Base-by-base conservation (phyloP, 768 basidiomycete species). In the Boletus subcaerulescens region DNA sequence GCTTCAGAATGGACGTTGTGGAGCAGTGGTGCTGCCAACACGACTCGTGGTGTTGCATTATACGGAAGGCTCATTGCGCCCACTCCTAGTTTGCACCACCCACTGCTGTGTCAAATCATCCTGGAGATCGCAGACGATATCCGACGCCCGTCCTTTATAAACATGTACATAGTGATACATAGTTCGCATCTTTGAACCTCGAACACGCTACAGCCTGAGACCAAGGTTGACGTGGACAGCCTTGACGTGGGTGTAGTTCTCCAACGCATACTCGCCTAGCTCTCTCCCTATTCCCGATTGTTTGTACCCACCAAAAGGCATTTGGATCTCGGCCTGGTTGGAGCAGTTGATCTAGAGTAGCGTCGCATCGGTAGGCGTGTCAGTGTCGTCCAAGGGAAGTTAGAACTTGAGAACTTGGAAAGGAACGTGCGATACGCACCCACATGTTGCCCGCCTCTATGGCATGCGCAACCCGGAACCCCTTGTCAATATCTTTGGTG, bases 401-500 rank as follows among this genome's bases (percentile, higher is more conserved):
- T n/a, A n/a, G n/a, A 22, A 22, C 2, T 22, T 24, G 5, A 24
- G 24, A 24, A 24, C 24, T 24, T 5, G 24, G 24, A 33, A 33
- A 13, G 32, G 10, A 12, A 33, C 12, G 33, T 14, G 13, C 13
- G 33, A 13, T 33, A 66, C 51, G 12, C 51, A 84, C 79, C 84
- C 85, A 91, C 13, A 80, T 82, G 15, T 87, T 78, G 31, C 80
- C 80, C 4, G 77, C 76, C 52, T 80, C 73, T 13, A 82, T 62
- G 41, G 67, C 65, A 48, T 74, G 69, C 15, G 77, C 76, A 29
- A 76, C 72, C 12, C 67, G 65, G 46, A 80, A 66, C 15, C 74
- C 80, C 44, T 72, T 66, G 38, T 70, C 66, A 59, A 80, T 56
- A 32, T 55, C 53, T 12, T 46, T 55, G 1, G 55, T 55, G 38